Evolutionary conservation across 768 basidiomycete species (phyloP).

Genomic region (Termitomyces sp.): DNA sequence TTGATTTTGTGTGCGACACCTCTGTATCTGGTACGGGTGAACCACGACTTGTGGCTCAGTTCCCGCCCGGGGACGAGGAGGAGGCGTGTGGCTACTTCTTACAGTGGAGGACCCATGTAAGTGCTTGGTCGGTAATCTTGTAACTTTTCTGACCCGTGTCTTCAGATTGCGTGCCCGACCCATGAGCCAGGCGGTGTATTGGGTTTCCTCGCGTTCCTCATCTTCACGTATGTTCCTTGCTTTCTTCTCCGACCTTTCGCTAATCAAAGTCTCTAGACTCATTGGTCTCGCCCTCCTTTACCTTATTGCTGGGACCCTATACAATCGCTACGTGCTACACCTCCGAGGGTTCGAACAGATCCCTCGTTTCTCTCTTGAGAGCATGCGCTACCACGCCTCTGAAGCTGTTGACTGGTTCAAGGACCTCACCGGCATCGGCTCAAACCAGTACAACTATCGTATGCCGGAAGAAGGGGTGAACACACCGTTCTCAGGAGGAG

Average conservation of each 20-base stretch:
- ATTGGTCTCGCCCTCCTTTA: conserved; percentile 61
- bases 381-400: conserved; percentile 46
- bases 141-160: conserved; percentile 1
- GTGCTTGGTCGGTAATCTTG: conserved; percentile 20
- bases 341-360: conserved; percentile 72
- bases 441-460: conserved; percentile 22
- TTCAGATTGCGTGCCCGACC: conserved; percentile 71
- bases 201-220: conserved; percentile 54
- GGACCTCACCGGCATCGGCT: conserved; percentile 28
- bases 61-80: conserved; percentile 64
- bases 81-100: conserved; percentile 74
- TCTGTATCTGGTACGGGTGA: conserved; percentile 55
- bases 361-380: conserved; percentile 59
- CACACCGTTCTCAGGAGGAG: conserved; percentile 4
- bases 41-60: conserved; percentile 59
- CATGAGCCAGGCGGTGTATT: conserved; percentile 50
- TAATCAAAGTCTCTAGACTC: conserved; percentile 34
- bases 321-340: conserved; percentile 76
- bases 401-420: conserved; percentile 45
- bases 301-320: conserved; percentile 66
- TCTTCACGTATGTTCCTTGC: conserved; percentile 53
- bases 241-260: background rate
- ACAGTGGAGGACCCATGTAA: conserved; percentile 82
- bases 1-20: conserved; percentile 78
- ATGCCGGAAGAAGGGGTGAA: conserved; percentile 9